Evolutionary conservation across 371 early-diverging fungal genomes (phyloP).

Genomic region (Lichtheimia ornata): DNA sequence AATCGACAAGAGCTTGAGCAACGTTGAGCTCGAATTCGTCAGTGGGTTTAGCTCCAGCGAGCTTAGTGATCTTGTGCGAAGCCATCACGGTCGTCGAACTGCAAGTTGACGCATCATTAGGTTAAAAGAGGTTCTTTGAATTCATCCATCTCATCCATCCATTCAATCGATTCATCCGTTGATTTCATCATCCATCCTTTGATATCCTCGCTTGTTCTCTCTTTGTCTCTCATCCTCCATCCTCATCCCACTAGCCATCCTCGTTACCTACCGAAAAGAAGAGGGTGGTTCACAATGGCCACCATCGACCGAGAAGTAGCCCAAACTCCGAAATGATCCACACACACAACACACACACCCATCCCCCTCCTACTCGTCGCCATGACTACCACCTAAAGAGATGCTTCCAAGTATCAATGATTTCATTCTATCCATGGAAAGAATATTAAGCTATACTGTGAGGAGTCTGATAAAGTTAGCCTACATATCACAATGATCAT

Average conservation of each 20-base stretch:
- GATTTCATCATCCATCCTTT: constrained; percentile 23
- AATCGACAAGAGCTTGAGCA: constrained; percentile 94
- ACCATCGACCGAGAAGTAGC: no score
- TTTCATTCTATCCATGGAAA: no score
- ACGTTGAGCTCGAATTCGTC: constrained; percentile 92
- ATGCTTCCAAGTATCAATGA: no score
- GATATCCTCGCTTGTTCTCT: constrained; percentile 1
- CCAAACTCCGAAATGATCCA: no score
- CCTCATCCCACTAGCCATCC: not conserved
- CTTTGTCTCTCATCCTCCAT: not conserved
- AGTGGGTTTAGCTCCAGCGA: constrained; percentile 71
- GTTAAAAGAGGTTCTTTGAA: not conserved
- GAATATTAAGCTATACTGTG: no score
- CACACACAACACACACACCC: no score
- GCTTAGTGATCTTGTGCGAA: constrained; percentile 78
- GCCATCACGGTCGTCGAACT: constrained; percentile 31
- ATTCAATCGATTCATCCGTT: constrained; percentile 10
- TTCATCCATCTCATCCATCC: constrained; percentile 7
- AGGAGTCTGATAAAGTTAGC: no score
- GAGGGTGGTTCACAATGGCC: not conserved
- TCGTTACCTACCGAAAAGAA: not conserved
- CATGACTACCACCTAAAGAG: no score
- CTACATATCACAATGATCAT: no score
- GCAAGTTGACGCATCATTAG: not conserved
- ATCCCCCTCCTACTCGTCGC: no score